Conservation (phyloP, 192 early-diverging fungal species). For the Rhizophagus clarus region DNA sequence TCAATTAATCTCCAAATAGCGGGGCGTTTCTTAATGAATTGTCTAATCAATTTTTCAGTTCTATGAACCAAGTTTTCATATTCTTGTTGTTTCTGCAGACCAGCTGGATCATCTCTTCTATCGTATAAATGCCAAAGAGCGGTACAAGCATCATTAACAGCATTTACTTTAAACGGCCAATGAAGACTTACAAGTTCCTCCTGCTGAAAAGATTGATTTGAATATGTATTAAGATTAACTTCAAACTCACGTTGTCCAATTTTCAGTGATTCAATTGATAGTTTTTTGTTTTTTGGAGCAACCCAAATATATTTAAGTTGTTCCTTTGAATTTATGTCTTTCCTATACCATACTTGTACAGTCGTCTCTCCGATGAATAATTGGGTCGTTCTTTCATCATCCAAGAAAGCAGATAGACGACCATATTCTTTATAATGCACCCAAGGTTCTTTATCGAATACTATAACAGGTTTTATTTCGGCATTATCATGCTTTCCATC, state of each 20-base stretch:
- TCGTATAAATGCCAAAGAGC: background rate
- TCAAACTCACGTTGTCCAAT: slow-evolving; percentile 5
- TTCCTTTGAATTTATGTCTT: background rate
- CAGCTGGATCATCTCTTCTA: slow-evolving; percentile 4
- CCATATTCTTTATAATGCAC: background rate
- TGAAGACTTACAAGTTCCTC: background rate
- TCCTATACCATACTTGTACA: slow-evolving; percentile 17
- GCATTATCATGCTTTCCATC: slow-evolving; percentile 3
- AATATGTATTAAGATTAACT: background rate
- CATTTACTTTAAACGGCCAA: slow-evolving; percentile 7
- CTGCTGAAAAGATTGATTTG: background rate
- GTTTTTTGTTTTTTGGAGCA: background rate
- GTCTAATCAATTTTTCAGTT: background rate
- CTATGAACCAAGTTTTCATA: background rate
- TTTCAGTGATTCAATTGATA: background rate
- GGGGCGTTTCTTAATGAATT: background rate
- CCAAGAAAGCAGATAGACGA: background rate
- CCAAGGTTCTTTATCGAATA: slow-evolving; percentile 24
- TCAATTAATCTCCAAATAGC: slow-evolving; percentile 12
- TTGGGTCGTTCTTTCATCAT: background rate
- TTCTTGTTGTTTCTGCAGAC: background rate
- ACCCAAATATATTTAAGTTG: slow-evolving; percentile 6
- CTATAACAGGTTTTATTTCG: background rate
- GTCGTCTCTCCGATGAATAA: slow-evolving; percentile 10
- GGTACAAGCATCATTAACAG: background rate